Percentiles rank a stretch among this genome's conserved stretches.
These are phyloP conservation scores for Musa schizocarpa DNA, from an alignment of 176 grass and related monocot species.

Conservation along the genomic window DNA sequence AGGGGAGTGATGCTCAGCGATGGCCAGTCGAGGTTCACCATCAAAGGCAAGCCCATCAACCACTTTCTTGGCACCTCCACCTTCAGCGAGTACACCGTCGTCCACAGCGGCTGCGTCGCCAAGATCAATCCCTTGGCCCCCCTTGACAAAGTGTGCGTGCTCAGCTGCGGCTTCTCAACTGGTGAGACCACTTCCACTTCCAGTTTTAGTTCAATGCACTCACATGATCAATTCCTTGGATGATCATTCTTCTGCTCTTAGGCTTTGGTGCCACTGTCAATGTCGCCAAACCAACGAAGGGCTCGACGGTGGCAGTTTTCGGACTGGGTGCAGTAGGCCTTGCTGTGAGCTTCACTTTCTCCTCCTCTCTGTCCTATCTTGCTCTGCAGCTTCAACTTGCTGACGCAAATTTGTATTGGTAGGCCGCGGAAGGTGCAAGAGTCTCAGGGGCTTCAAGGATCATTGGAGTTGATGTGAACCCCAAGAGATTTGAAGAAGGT, in stretches of 20 bases:
- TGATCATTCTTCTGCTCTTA: not conserved
- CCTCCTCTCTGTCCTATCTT: not conserved
- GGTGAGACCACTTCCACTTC: not conserved
- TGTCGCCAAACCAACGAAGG: slow-evolving; percentile 8
- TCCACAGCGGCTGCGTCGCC: not conserved
- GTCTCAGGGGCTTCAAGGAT: slow-evolving; percentile 67
- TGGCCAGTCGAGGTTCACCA: slow-evolving; percentile 2
- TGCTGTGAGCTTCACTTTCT: slow-evolving; percentile 1
- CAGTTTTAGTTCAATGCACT: not conserved
- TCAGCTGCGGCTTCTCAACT: slow-evolving; percentile 6
- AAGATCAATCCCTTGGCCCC: slow-evolving; percentile 10
- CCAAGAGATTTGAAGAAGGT: slow-evolving; percentile 73
- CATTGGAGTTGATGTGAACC: slow-evolving; percentile 73
- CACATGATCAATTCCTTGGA: not conserved
- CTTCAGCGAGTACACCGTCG: slow-evolving; percentile 8
- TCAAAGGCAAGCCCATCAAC: slow-evolving; percentile 4
- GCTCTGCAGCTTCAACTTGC: not conserved
- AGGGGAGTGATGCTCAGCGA: slow-evolving; percentile 10
- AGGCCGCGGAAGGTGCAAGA: slow-evolving; percentile 79
- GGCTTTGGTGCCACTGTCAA: slow-evolving; percentile 6
- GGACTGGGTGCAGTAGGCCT: no score
- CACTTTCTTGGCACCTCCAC: slow-evolving; percentile 11
- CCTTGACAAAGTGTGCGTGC: not conserved
- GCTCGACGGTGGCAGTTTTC: not conserved
- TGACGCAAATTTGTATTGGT: not conserved